These are phyloP conservation scores for Pseudodiploospora longispora DNA, from an alignment of 2,329 filamentous ascomycete genomes.

Conservation along the genomic window DNA sequence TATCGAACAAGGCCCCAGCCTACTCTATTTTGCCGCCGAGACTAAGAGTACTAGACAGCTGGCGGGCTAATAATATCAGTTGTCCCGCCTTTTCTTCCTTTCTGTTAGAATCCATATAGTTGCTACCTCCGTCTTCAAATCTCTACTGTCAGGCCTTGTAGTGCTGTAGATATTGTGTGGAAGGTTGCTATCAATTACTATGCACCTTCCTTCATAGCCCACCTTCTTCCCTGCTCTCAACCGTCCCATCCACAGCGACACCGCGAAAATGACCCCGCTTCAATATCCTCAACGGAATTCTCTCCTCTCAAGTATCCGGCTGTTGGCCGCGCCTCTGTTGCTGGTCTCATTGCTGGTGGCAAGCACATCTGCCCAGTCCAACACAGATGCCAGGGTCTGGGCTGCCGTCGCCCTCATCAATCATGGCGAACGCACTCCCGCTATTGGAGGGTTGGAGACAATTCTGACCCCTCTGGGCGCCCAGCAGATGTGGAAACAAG, in stretches of 20 bases:
- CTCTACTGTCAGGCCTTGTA: too few relatives aligned
- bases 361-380: conserved; percentile 21
- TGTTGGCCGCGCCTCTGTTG: conserved; percentile 4
- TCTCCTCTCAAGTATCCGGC: neutral
- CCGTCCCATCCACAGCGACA: neutral
- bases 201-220: too few relatives aligned
- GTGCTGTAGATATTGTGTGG: too few relatives aligned
- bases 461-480: conserved; percentile 46
- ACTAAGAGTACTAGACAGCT: too few relatives aligned
- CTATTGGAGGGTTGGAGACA: conserved; percentile 18
- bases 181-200: too few relatives aligned
- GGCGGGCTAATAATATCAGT: too few relatives aligned
- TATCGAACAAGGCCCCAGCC: too few relatives aligned
- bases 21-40: too few relatives aligned
- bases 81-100: too few relatives aligned
- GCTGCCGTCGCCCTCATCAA: conserved; percentile 40
- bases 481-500: conserved; percentile 42
- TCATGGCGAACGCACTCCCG: conserved; percentile 47
- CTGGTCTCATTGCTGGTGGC: conserved; percentile 14
- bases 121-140: too few relatives aligned
- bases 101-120: too few relatives aligned
- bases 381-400: conserved; percentile 35
- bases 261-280: conserved; percentile 2
- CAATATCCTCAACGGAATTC: neutral
- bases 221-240: too few relatives aligned